Percentiles rank a stretch among this genome's conserved stretches.
Evolutionary conservation across 2,329 filamentous ascomycete genomes (phyloP).

Genomic region (Coccinonectria pachysandricola): DNA sequence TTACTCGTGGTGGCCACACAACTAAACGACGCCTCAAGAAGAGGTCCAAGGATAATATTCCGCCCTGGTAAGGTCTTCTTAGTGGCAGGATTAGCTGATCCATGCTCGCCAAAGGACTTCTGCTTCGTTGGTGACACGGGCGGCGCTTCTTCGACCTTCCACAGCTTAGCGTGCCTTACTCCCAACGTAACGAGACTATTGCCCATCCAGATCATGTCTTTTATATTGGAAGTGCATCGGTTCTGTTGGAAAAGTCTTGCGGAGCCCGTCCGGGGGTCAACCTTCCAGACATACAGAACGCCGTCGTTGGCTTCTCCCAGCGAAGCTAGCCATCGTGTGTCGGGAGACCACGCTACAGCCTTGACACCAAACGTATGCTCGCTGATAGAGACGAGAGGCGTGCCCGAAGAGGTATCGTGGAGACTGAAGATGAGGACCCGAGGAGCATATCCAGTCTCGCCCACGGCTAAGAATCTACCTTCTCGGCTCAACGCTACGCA

Average conservation of each 20-base stretch:
- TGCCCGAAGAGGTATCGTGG: slow-evolving; percentile 68
- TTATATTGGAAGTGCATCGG: slow-evolving; percentile 80
- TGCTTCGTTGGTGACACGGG: slow-evolving; percentile 54
- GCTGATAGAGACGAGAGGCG: slow-evolving; percentile 71
- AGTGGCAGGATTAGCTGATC: slow-evolving; percentile 20
- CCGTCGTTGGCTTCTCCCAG: slow-evolving; percentile 85
- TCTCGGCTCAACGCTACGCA: slow-evolving; percentile 83
- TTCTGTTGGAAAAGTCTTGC: slow-evolving; percentile 76
- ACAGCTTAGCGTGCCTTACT: slow-evolving; percentile 85
- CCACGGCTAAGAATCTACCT: slow-evolving; percentile 78
- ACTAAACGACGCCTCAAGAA: slow-evolving; percentile 78
- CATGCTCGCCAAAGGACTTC: slow-evolving; percentile 38
- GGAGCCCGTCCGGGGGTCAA: slow-evolving; percentile 72
- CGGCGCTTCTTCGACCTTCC: slow-evolving; percentile 65
- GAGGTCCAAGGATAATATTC: slow-evolving; percentile 72
- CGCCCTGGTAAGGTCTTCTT: slow-evolving; percentile 67
- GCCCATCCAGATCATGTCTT: slow-evolving; percentile 85
- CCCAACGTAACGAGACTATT: slow-evolving; percentile 76
- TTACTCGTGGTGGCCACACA: slow-evolving; percentile 62
- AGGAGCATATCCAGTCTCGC: slow-evolving; percentile 90
- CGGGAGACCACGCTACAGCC: slow-evolving; percentile 79
- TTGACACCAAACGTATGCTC: slow-evolving; percentile 88
- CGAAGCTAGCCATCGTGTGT: slow-evolving; percentile 78
- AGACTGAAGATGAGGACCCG: slow-evolving; percentile 84
- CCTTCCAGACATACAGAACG: slow-evolving; percentile 82